phyloP scores from a whole-genome alignment of 106 monocot genomes.

The Dendrobium huoshanense region DNA sequence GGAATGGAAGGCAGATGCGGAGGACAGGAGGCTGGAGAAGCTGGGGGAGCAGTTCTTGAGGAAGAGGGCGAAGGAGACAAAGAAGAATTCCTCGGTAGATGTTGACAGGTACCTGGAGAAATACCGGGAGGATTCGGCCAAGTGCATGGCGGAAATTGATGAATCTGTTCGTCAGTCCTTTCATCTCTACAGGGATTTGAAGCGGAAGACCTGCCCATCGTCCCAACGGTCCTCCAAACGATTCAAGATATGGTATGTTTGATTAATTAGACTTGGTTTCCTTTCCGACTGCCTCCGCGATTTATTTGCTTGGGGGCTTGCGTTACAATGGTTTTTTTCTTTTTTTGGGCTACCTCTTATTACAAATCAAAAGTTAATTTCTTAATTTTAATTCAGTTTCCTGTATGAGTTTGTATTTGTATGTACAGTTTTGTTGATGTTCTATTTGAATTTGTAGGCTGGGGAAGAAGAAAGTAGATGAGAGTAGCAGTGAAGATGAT shows the following conservation, averaged over 20 bases:
- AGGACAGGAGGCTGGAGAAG: conserved; percentile 70
- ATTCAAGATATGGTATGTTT: conserved; percentile 71
- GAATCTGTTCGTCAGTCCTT: conserved; percentile 74
- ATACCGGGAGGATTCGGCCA: conserved; percentile 48
- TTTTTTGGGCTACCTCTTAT: neutral
- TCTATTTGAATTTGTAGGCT: conserved; percentile 37
- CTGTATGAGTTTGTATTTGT: neutral
- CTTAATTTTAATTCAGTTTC: neutral
- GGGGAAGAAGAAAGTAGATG: conserved; percentile 72
- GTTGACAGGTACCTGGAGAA: conserved; percentile 65
- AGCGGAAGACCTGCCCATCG: conserved; percentile 49
- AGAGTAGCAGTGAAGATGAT: conserved; percentile 57
- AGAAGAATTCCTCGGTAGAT: conserved; percentile 32
- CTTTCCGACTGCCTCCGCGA: neutral
- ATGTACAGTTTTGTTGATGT: neutral
- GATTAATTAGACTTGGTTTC: neutral
- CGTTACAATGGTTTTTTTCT: neutral
- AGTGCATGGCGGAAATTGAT: conserved; percentile 69
- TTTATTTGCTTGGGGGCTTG: neutral
- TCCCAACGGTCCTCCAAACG: conserved; percentile 46
- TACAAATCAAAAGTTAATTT: neutral
- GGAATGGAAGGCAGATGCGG: conserved; percentile 90
- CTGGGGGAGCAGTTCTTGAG: conserved; percentile 82
- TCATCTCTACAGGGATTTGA: conserved; percentile 54
- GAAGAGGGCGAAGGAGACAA: conserved; percentile 85